Evolutionary conservation across 2,329 filamentous ascomycete species (phyloP), one percentile per base, ranked within the genome.

Genomic region (Alternaria sp.): DNA sequence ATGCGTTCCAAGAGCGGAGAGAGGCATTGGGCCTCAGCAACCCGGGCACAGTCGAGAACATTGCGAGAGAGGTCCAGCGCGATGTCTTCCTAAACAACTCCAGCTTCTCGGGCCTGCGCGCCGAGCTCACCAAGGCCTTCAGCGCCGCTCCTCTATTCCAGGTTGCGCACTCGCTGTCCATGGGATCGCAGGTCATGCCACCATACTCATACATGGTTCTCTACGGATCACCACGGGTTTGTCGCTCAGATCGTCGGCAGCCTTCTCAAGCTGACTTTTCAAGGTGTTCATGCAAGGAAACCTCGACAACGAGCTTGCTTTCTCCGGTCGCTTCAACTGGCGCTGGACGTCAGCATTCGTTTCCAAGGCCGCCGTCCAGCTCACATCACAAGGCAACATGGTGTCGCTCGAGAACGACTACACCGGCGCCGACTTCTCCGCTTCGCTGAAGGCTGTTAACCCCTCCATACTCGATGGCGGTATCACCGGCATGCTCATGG

Each of bases 51-150:
- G 90, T 97, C 71, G 96, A 99, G 83, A 90, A 90, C 78, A 90
- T 97, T 80, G 88, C 91, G 73, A 90, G 91, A 80, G 96, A 99
- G 85, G 93, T 97, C 67, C 91, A 96, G 85, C 93, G 94, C 83
- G 94, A 97, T 87, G 94, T 97, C 74, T 91, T 98, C 80, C 89
- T 97, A 77, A 96, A 91, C 84, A 97, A 97, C 86, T 92, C 93
- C 82, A 96, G 96, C 89, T 98, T 99, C 86, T 92, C 93, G 47
- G 96, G 96, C 76, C 88, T 99, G 81, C 92, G 95, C 79, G 96
- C 95, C 81, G 96, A 99, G 82, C 86, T 98, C 80, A 97, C 93
- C 80, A 98, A 97, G 87, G 90, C 93, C 79, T 97, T 98, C 84
- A 96, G 93, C 87, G 89, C 97, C 81, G 89, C 90, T 61, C 96